Evolutionary conservation across 345 rosid species (phyloP), one percentile per base, ranked within the genome.

Genomic region (Acer campestre): DNA sequence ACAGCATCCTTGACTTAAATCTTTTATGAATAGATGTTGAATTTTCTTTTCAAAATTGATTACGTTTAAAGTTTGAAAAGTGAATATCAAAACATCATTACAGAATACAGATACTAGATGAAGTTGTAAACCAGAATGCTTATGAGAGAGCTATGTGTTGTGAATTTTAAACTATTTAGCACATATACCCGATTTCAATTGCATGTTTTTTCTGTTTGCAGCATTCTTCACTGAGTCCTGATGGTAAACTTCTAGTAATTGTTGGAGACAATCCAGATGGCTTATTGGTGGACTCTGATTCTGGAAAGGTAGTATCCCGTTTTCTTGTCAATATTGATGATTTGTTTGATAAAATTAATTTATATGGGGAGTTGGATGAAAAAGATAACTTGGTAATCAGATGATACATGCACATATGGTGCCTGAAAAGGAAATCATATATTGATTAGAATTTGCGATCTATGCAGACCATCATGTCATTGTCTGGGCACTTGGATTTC

Each of bases 201-300:
- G 48, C 35, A 22, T 64, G 12, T 40, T 12, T 53, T 40, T 27
- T 75, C 55, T 23, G 62, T 61, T 68, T 71, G 81, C 91, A 93
- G 95, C 95, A 91, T 82, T 83, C 90, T 70, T 90, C 97, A 38
- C 74, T 90, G 74, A 91, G 94, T 80, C 95, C 93, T 20, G 91
- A 91, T 73, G 92, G 95, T 65, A 93, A 88, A 81, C 85, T 88
- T 74, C 85, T 93, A 64, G 81, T 82, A 65, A 84, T 93, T 13
- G 94, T 90, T 66, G 97, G 97, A 53, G 95, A 93, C 85, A 86
- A 87, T 78, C 93, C 93, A n/a, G 86, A 86, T 42, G 88, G 90
- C 58, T 71, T 90, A 74, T 63, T 93, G 74, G 97, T 86, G 23
- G 95, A 93, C 79, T 82, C 93, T 18, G 72, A 78, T 62, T 84